phyloP scores from a whole-genome alignment of 2,329 filamentous ascomycete genomes.

The Thielaviopsis ethacetica region DNA sequence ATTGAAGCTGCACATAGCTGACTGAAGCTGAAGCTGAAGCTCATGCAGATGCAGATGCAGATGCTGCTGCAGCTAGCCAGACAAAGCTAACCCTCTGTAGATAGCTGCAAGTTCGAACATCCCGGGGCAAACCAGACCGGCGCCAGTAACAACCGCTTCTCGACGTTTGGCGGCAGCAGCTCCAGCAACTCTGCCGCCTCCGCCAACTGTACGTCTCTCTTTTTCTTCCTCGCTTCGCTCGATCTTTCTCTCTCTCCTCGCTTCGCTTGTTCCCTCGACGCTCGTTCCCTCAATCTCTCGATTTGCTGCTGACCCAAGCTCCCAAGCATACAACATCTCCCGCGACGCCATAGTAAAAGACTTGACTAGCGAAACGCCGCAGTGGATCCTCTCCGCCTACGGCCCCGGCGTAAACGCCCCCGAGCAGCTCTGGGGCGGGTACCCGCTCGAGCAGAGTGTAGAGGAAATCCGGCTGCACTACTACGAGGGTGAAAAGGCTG shows the following conservation, averaged over 20 bases:
- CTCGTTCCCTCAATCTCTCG: neutral
- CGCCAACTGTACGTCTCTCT: constrained; percentile 3
- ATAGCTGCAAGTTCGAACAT: constrained; percentile 38
- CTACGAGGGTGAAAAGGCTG: constrained; percentile 37
- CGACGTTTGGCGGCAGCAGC: constrained; percentile 12
- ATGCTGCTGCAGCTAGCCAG: no score
- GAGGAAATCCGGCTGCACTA: constrained; percentile 78
- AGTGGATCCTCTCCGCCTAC: constrained; percentile 80
- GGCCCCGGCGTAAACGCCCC: constrained; percentile 63
- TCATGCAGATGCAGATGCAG: no score
- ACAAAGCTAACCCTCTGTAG: constrained; percentile 19
- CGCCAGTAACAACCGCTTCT: constrained; percentile 11
- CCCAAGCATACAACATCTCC: constrained; percentile 35
- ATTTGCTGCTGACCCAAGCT: neutral
- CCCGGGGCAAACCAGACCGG: constrained; percentile 22
- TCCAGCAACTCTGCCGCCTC: no score
- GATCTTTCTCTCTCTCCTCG: neutral
- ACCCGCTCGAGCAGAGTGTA: constrained; percentile 64
- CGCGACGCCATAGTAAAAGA: constrained; percentile 46
- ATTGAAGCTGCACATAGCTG: no score
- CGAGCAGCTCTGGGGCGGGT: constrained; percentile 68
- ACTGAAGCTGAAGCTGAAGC: no score
- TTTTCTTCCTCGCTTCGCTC: neutral
- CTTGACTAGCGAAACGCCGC: constrained; percentile 52
- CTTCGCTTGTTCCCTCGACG: no score